Base-by-base conservation (phyloP, 495 filamentous ascomycete genomes). In the Hypoxylon subgilvum region DNA sequence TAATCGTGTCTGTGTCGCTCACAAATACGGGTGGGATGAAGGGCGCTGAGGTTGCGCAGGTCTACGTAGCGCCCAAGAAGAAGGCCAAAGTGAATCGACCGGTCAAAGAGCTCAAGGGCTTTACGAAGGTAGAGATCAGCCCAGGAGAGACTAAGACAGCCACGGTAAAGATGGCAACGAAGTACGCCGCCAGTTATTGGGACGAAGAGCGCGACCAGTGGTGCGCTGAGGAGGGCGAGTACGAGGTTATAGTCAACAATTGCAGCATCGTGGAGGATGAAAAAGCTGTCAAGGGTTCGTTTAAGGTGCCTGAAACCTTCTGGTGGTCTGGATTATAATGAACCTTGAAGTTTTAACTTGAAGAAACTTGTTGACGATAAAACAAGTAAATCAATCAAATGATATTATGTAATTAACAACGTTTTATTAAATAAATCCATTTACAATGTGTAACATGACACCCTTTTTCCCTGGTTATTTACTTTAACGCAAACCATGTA, bases 11-110 rank as follows among this genome's bases (percentile, higher is more conserved):
- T 23, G 69, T 71, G 66, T 72, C 52, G 0, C 63, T 79, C 6
- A 74, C 52, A 4, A 84, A 92, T 63, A 86, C 79, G 0, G 86
- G 88, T n/a, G 63, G 66, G 4, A 55, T 84, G n/a, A 76, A 82
- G 38, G 89, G 89, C 21, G 80, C 85, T 9, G 87, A 92, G 68
- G 80, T 86, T 1, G 78, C 88, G 6, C 87, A 92, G 73, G 76
- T 91, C 5, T 74, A 79, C 69, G 65, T 79, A 44, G 48, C 69
- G 67, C 31, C 78, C 69, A 28, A 78, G 72, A 10, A 72, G 39
- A 57, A 68, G 40, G 82, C 75, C 12, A 79, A 74, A 48, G 77
- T 83, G 13, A 82, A 79, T 40, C 76, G 84, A 0, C 87, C 88
- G 6, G 66, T 82, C 9, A 85, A 86, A 43, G 85, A 89, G 63